phyloP scores from a whole-genome alignment of 2,329 filamentous ascomycete genomes.

The Fusarium beomiforme region DNA sequence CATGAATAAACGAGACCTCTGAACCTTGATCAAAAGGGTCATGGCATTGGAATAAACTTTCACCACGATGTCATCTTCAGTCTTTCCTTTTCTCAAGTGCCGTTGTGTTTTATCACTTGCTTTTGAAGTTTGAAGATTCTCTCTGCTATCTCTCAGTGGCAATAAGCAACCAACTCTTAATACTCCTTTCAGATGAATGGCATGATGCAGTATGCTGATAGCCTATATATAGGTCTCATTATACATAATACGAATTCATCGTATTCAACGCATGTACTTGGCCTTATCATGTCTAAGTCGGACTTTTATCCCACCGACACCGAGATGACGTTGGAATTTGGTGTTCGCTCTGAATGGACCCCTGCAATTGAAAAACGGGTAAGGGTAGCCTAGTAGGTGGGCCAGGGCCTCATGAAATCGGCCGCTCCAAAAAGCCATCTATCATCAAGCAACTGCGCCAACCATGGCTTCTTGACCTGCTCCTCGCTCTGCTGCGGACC shows the following conservation, averaged over 20 bases:
- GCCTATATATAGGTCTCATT: not conserved
- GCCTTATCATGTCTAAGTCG: conserved; percentile 6
- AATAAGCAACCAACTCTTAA: not conserved
- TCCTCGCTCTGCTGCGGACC: conserved; percentile 2
- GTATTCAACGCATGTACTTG: not conserved
- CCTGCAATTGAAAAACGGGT: conserved; percentile 28
- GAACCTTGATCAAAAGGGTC: not conserved
- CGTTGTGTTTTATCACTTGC: not conserved
- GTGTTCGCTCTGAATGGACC: conserved; percentile 10
- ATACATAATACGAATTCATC: conserved; percentile 6
- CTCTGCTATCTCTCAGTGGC: not conserved
- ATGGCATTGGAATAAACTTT: not conserved
- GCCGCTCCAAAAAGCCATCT: conserved; percentile 39
- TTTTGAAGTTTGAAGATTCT: not conserved
- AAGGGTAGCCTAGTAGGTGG: conserved; percentile 29
- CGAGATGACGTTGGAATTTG: conserved; percentile 40
- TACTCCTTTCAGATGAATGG: not conserved
- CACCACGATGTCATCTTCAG: not conserved
- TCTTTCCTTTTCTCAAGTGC: not conserved
- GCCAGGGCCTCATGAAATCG: conserved; percentile 35
- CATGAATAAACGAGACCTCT: not conserved
- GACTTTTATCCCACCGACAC: conserved; percentile 38
- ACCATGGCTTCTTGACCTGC: conserved; percentile 25
- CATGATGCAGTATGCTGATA: accelerated
- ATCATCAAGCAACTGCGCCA: conserved; percentile 28